phyloP scores from a whole-genome alignment of 2,329 filamentous ascomycete genomes.

The Botrytis cinerea region DNA sequence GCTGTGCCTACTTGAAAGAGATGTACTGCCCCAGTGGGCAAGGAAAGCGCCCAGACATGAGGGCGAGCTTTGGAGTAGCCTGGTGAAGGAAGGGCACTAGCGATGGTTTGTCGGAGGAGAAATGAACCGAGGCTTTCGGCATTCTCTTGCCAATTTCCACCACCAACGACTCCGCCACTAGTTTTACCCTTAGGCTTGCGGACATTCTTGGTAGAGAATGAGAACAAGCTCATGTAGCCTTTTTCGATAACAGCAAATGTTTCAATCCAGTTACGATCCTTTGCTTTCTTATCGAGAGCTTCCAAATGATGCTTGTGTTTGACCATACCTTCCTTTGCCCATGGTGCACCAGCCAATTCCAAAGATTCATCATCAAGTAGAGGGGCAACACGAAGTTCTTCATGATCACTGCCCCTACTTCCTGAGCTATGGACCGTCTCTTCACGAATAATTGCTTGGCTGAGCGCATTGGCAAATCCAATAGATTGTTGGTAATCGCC shows the following conservation, averaged over 20 bases:
- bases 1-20: constrained; percentile 97
- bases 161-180: constrained; percentile 72
- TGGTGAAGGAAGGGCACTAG: constrained; percentile 83
- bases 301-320: constrained; percentile 97
- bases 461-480: constrained; percentile 94
- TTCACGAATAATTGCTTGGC: constrained; percentile 94
- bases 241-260: constrained; percentile 96
- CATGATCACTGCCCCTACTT: constrained; percentile 37
- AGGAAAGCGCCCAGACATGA: constrained; percentile 89
- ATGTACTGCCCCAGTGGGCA: constrained; percentile 92
- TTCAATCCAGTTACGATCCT: constrained; percentile 91
- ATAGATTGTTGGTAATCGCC: constrained; percentile 94
- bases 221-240: constrained; percentile 91
- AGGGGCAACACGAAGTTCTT: constrained; percentile 52
- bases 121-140: constrained; percentile 88
- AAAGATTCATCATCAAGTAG: constrained; percentile 90
- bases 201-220: constrained; percentile 80
- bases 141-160: constrained; percentile 98
- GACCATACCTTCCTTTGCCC: constrained; percentile 95
- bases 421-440: constrained; percentile 61
- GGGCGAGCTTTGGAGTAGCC: constrained; percentile 90
- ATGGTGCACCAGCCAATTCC: constrained; percentile 89
- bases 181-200: constrained; percentile 62
- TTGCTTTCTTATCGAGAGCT: constrained; percentile 84
- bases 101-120: constrained; percentile 85